Evolutionary conservation across 805 yeast genomes (phyloP).

Genomic region (Saturnispora besseyi): DNA sequence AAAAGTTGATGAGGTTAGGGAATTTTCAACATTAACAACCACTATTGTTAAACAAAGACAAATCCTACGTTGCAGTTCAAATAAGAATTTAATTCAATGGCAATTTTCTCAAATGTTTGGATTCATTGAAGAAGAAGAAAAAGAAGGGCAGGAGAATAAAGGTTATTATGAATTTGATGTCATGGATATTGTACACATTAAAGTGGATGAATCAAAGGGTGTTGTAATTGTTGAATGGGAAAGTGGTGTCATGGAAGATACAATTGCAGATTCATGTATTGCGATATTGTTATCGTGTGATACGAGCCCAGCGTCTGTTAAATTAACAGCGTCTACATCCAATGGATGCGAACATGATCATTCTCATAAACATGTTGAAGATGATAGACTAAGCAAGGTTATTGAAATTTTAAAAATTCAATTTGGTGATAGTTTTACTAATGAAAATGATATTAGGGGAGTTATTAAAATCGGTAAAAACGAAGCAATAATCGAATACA

Average conservation of each 20-base stretch:
- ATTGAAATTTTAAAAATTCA: slow-evolving; percentile 50
- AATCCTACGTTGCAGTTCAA: slow-evolving; percentile 68
- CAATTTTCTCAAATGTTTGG: slow-evolving; percentile 97
- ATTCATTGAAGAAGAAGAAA: slow-evolving; percentile 56
- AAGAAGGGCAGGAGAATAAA: slow-evolving; percentile 17
- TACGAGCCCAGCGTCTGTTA: slow-evolving; percentile 91
- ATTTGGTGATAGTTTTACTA: slow-evolving; percentile 68
- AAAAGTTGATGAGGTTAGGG: slow-evolving; percentile 80
- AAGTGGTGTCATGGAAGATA: slow-evolving; percentile 80
- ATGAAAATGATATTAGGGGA: slow-evolving; percentile 39
- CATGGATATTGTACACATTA: slow-evolving; percentile 56
- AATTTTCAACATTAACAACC: slow-evolving; percentile 78
- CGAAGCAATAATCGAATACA: slow-evolving; percentile 60
- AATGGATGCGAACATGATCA: slow-evolving; percentile 39
- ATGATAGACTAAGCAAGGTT: background rate
- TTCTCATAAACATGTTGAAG: slow-evolving; percentile 16
- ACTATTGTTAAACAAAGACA: slow-evolving; percentile 80
- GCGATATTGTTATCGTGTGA: slow-evolving; percentile 89
- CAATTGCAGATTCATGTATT: slow-evolving; percentile 87
- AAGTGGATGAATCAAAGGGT: slow-evolving; percentile 34
- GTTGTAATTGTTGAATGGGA: slow-evolving; percentile 78
- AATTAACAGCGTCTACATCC: slow-evolving; percentile 58
- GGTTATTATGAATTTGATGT: slow-evolving; percentile 42
- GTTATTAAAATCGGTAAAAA: slow-evolving; percentile 63
- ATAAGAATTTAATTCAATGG: slow-evolving; percentile 72